A percentile compares a stretch with the other conserved stretches of the same genome.
Evolutionary conservation across 306 rosid genomes (phyloP).

Genomic region (Castanea sativa): DNA sequence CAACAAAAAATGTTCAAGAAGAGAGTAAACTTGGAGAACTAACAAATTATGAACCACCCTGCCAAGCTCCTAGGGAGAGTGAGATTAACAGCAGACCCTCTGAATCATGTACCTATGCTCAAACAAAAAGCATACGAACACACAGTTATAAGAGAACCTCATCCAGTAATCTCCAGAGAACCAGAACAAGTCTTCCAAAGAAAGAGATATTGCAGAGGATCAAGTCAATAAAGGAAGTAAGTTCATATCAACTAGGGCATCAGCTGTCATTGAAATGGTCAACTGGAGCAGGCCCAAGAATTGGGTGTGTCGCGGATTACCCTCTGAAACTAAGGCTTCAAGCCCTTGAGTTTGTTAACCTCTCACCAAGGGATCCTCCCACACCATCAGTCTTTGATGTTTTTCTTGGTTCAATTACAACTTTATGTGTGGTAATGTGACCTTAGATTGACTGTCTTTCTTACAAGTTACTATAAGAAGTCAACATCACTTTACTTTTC

Average conservation of each 20-base stretch:
- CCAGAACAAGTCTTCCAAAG: not conserved
- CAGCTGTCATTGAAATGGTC: constrained; percentile 20
- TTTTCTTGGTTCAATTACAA: not conserved
- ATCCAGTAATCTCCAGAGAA: constrained; percentile 6
- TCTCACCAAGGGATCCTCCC: not conserved
- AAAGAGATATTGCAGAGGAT: constrained; percentile 24
- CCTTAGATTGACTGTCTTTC: not conserved
- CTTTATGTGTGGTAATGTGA: constrained; percentile 24
- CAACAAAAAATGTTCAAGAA: not conserved
- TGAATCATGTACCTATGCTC: not conserved
- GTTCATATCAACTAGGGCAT: constrained; percentile 19
- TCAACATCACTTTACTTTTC: not conserved
- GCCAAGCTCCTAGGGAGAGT: not conserved
- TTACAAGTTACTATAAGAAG: not conserved
- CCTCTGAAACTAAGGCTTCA: constrained; percentile 23
- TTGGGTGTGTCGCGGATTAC: constrained; percentile 26
- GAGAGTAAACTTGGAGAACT: constrained; percentile 3
- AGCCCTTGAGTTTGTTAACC: constrained; percentile 19
- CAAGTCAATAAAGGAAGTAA: constrained; percentile 21
- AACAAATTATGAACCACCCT: not conserved
- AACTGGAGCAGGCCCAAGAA: constrained; percentile 28
- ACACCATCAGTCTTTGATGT: not conserved
- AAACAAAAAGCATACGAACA: not conserved
- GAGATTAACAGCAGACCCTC: not conserved
- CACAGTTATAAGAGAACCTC: constrained; percentile 7